A percentile compares a stretch with the other conserved stretches of the same genome.
Evolutionary conservation across 352 stramenopile genomes (phyloP).

Genomic region (Phytopythium ostracodes): DNA sequence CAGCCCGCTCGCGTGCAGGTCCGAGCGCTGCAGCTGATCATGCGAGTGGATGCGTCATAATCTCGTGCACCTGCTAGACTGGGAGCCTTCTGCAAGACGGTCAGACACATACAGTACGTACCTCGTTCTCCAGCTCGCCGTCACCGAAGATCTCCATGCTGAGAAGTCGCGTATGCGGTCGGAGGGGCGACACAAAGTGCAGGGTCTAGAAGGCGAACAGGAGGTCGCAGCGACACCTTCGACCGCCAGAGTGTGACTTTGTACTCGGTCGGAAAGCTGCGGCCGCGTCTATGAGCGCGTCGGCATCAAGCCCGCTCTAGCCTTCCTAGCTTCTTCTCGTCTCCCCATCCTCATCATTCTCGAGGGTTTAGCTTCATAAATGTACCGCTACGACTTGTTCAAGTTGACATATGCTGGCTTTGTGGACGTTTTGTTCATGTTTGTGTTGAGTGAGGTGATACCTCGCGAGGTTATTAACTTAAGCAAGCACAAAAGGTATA

Average conservation of each 20-base stretch:
- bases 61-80: too few species aligned
- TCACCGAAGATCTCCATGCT: conserved; percentile 81
- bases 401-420: not conserved
- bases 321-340: not conserved
- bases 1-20: conserved; percentile 48
- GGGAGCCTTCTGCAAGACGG: too few species aligned
- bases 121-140: conserved; percentile 73
- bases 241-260: too few species aligned
- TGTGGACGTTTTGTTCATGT: not conserved
- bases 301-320: not conserved
- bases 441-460: not conserved
- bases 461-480: not conserved
- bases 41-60: conserved; percentile 7
- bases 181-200: too few species aligned
- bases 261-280: too few species aligned
- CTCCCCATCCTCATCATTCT: not conserved
- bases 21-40: conserved; percentile 49
- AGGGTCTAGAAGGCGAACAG: too few species aligned
- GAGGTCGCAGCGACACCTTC: too few species aligned
- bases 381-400: not conserved
- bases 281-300: not conserved
- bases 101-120: too few species aligned
- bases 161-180: too few species aligned
- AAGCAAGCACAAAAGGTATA: not conserved
- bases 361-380: not conserved